Base-by-base conservation (phyloP, 75 land plant species). In the Selaginella tamariscina region DNA sequence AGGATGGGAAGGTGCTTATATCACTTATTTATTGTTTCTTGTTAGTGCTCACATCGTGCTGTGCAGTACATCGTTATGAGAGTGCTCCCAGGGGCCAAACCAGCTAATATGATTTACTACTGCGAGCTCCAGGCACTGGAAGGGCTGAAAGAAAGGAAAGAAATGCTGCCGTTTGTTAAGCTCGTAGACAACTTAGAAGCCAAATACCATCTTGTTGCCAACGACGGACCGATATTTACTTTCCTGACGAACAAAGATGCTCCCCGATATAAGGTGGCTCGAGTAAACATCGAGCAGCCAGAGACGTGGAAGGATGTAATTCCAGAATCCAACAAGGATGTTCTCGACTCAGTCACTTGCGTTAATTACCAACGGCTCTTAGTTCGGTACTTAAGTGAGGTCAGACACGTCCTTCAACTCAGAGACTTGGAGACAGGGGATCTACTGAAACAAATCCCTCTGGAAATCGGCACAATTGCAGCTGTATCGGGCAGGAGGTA, bases 391-490 rank as follows among this genome's bases (percentile, higher is more conserved):
- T 30, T 73, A 1, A 73, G 75, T 21, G 75, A 73, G 32, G 75
- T 73, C 32, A 73, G 71, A 74, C 60, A 56, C 71, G 30, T 73
- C 32, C 55, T 73, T 21, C 74, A 73, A 32, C 8, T 73, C 29
- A 22, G 74, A 20, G 66, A 73, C 24, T 33, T 72, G 32, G 65
- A 73, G 32, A 31, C 32, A 15, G 75, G 75, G 29, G 13, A 13
- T 5, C 31, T 73, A 72, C 62, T 71, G 24, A 30, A 71, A 27
- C 24, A 71, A 28, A 29, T 73, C 44, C 75, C 74, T 27, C 31
- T 73, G 32, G 75, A 73, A 13, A 73, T 73, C 27, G 75, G 75
- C 27, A 71, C 75, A 55, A 32, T 73, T 56, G 44, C 29, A 20
- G 64, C 30, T 2, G 71, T 71, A 18, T 56, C 75, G 8, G 75